These are phyloP conservation scores for Cyclotella kingstonii DNA, from an alignment of 108 stramenopile species.

Conservation along the genomic window DNA sequence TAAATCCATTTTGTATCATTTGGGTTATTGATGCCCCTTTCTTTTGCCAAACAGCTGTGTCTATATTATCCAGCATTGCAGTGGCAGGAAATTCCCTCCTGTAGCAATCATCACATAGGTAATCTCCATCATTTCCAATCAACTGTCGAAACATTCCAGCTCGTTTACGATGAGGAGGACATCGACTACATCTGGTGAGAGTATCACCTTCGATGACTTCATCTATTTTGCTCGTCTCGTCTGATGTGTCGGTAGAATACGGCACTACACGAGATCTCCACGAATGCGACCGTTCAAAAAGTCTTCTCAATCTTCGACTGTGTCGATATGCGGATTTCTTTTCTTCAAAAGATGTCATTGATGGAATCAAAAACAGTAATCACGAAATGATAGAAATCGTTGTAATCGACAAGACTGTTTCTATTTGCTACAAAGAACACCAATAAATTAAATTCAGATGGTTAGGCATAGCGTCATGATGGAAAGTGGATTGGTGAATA, in stretches of 20 bases:
- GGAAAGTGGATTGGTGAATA: too few species aligned
- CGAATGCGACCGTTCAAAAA: neutral
- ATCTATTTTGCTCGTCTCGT: constrained; percentile 1
- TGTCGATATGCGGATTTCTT: too few species aligned
- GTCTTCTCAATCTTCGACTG: too few species aligned
- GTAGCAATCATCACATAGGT: constrained; percentile 36
- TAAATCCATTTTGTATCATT: neutral
- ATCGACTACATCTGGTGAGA: constrained; percentile 23
- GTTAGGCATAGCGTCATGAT: too few species aligned
- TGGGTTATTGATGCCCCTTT: constrained; percentile 4
- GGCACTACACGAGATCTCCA: constrained; percentile 14
- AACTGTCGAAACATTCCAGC: constrained; percentile 27
- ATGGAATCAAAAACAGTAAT: too few species aligned
- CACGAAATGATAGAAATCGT: too few species aligned
- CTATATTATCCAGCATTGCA: constrained; percentile 32
- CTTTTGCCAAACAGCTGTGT: constrained; percentile 9
- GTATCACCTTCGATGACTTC: constrained; percentile 18
- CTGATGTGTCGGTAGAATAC: neutral
- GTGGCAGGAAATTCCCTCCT: constrained; percentile 27
- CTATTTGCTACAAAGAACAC: too few species aligned
- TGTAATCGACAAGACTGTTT: too few species aligned
- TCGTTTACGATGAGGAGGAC: constrained; percentile 33
- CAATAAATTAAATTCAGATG: too few species aligned
- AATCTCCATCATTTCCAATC: constrained; percentile 28
- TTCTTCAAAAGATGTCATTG: too few species aligned